phyloP scores from a whole-genome alignment of 148 eudicot species.

The Persicaria maculosa region DNA sequence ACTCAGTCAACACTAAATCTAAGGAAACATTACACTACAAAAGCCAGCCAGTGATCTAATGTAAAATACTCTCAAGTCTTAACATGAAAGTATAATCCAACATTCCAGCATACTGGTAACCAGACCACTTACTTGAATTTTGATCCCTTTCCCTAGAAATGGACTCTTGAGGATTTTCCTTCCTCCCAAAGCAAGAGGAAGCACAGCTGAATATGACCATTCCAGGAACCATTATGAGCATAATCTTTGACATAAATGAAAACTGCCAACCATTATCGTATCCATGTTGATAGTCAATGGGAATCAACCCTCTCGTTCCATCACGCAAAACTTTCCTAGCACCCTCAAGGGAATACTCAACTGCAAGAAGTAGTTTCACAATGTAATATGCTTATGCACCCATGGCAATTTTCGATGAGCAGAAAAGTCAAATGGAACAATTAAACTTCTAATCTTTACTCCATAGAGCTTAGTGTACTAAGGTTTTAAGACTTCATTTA shows the following conservation, averaged over 20 bases:
- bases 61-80: neutral
- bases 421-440: too few species aligned
- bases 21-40: neutral
- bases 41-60: neutral
- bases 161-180: slow-evolving; percentile 23
- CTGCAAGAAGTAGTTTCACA: too few species aligned
- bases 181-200: slow-evolving; percentile 51
- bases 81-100: neutral
- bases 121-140: slow-evolving; percentile 46
- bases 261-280: slow-evolving; percentile 18
- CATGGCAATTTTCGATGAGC: too few species aligned
- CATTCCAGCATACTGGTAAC: neutral
- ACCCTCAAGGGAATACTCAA: too few species aligned
- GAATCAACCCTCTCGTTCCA: neutral
- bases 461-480: too few species aligned
- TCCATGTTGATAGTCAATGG: neutral
- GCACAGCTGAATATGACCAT: slow-evolving; percentile 48
- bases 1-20: neutral
- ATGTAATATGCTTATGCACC: too few species aligned
- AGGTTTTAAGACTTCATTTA: too few species aligned
- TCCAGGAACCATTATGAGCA: slow-evolving; percentile 53
- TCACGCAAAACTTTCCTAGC: neutral
- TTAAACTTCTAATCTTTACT: too few species aligned
- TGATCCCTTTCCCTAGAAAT: slow-evolving; percentile 43
- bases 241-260: slow-evolving; percentile 28